A percentile compares a stretch with the other conserved stretches of the same genome.
These are phyloP conservation scores for Clarireedia hainanense DNA, from an alignment of 2,329 filamentous ascomycete genomes.

Conservation along the genomic window DNA sequence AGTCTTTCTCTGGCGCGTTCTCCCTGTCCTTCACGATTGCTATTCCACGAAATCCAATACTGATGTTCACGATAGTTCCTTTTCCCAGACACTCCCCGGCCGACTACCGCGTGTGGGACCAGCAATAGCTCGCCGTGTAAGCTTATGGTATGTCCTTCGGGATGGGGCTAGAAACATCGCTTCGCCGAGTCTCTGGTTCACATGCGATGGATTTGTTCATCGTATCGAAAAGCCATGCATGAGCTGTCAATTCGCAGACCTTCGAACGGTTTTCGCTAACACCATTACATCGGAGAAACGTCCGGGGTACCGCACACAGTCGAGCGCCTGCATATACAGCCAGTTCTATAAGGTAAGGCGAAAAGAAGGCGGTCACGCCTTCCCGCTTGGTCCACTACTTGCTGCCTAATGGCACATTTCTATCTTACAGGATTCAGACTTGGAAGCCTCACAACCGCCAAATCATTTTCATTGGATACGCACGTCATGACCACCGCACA, in stretches of 20 bases:
- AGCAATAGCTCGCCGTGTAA: too few species aligned
- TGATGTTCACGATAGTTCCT: too few species aligned
- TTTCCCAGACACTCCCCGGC: too few species aligned
- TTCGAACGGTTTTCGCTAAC: background rate
- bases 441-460: background rate
- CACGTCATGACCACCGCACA: background rate
- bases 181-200: background rate
- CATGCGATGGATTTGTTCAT: background rate
- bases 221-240: background rate
- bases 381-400: background rate
- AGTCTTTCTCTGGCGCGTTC: background rate
- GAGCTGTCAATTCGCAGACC: background rate
- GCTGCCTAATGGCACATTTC: constrained; percentile 2
- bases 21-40: background rate
- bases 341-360: background rate
- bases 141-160: too few species aligned
- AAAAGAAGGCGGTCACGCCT: background rate
- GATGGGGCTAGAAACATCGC: background rate
- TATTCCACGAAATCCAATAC: too few species aligned
- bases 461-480: background rate
- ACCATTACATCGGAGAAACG: background rate
- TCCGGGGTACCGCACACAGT: background rate
- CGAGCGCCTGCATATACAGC: background rate
- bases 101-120: too few species aligned
- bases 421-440: background rate